A percentile compares a stretch with the other conserved stretches of the same genome.
Evolutionary conservation across 148 eudicot species (phyloP).

Genomic region (Bassia scoparia): DNA sequence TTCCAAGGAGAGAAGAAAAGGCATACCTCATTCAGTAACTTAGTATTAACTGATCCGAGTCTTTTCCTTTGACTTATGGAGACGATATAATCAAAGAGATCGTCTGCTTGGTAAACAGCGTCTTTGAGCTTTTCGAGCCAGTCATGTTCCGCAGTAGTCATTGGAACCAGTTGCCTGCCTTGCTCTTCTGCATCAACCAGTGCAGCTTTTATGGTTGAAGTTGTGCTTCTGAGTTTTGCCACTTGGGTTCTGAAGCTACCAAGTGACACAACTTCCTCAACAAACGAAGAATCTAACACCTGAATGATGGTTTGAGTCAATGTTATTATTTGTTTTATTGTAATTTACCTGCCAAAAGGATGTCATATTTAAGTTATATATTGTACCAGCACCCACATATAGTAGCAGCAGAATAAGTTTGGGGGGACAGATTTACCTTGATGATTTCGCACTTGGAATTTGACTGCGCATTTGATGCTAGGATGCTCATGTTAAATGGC

Average conservation of each 20-base stretch:
- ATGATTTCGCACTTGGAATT: conserved; percentile 67
- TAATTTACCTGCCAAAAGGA: conserved; percentile 60
- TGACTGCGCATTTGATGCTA: conserved; percentile 56
- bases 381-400: background rate
- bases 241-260: background rate
- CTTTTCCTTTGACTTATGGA: background rate
- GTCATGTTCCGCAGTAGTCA: too few species aligned
- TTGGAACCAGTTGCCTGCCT: too few species aligned
- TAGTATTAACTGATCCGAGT: background rate
- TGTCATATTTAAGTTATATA: background rate
- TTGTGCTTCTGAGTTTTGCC: background rate
- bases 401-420: background rate
- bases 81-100: background rate
- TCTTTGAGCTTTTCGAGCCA: too few species aligned
- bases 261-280: background rate
- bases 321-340: too few species aligned
- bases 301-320: background rate
- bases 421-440: conserved; percentile 40
- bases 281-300: background rate
- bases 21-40: too few species aligned
- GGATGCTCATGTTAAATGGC: conserved; percentile 71
- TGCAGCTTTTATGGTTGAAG: background rate
- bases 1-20: background rate
- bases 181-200: background rate
- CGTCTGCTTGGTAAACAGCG: too few species aligned